Base-by-base conservation (phyloP, 148 eudicot genomes). In the Heliamphora exappendiculata region DNA sequence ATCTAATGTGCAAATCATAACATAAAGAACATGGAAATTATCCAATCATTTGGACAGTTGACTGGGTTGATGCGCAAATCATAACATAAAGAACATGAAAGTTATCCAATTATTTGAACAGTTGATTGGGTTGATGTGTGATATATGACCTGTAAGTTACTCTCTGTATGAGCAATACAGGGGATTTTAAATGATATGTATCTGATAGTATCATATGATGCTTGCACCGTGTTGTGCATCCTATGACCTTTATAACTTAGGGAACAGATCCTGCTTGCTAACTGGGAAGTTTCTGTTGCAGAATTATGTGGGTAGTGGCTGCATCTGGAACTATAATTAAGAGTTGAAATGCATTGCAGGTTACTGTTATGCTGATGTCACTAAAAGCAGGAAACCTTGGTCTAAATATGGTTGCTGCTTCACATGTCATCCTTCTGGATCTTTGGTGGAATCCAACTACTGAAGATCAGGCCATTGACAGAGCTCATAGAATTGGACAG, bases 361-460 rank as follows among this genome's bases (percentile, higher is more conserved):
- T 96, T 73, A 86, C 85, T 73, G 96, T 90, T 58, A 96, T 96
- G 97, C 68, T 96, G 84, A 96, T 96, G 99, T 96, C 99, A 58
- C 79, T 96, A 17, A 96, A 96, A 85, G 99, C 99, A 22, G 99
- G 99, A 67, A 96, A 96, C 79, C 97, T 96, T 58, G 99, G 99
- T 57, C 88, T 96, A 75, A 96, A 96, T 80, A 96, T 96, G 99
- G 97, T 96, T 73, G 97, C 98, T 62, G 99, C 99, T 76, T 91
- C 88, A 79, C 94, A 91, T 78, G 99, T 96, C 39, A 91, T 96
- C 68, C 98, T 96, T 81, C 83, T 96, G 85, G 99, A 96, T 87
- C 99, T 96, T 82, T 96, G 99, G 99, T 96, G 99, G 99, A 96
- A 96, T 81, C 99, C 99, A 55, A 86, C 97, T 28, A 96, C 99